Evolutionary conservation across 2,329 filamentous ascomycete genomes (phyloP).

Genomic region (Trichophyton equinum): DNA sequence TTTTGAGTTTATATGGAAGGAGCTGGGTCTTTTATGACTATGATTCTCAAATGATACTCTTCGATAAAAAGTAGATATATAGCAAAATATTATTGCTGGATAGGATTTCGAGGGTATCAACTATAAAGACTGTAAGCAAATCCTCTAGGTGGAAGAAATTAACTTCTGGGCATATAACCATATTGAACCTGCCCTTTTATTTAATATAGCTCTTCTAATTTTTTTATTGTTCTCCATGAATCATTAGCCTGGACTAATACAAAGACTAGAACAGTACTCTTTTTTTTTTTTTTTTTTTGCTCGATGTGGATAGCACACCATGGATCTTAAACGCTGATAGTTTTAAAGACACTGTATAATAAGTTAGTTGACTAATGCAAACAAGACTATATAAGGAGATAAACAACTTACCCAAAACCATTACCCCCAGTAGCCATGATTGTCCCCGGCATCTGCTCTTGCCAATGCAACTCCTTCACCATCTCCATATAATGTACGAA

Average conservation of each 20-base stretch:
- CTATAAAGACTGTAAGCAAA: no score
- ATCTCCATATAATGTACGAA: slow-evolving; percentile 95
- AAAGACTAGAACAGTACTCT: not conserved
- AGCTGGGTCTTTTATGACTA: not conserved
- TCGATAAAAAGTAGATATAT: not conserved
- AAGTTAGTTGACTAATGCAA: slow-evolving; percentile 14
- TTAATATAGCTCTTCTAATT: not conserved
- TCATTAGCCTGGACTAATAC: not conserved
- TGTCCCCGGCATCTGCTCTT: slow-evolving; percentile 83
- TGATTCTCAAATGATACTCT: not conserved
- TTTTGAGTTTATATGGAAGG: not conserved
- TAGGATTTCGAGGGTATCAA: not conserved
- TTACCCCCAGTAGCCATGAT: slow-evolving; percentile 81
- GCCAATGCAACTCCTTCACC: slow-evolving; percentile 95
- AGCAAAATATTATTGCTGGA: not conserved
- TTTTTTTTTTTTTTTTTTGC: not conserved
- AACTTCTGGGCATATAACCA: no score
- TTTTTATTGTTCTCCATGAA: not conserved
- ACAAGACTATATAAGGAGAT: not conserved
- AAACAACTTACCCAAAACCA: slow-evolving; percentile 50
- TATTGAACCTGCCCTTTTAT: not conserved
- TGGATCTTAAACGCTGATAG: slow-evolving; percentile 56
- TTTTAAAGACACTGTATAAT: slow-evolving; percentile 56
- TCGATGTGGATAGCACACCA: not conserved
- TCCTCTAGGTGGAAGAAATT: no score